phyloP scores from a whole-genome alignment of 768 basidiomycete genomes.

The Leccinellum albellum region DNA sequence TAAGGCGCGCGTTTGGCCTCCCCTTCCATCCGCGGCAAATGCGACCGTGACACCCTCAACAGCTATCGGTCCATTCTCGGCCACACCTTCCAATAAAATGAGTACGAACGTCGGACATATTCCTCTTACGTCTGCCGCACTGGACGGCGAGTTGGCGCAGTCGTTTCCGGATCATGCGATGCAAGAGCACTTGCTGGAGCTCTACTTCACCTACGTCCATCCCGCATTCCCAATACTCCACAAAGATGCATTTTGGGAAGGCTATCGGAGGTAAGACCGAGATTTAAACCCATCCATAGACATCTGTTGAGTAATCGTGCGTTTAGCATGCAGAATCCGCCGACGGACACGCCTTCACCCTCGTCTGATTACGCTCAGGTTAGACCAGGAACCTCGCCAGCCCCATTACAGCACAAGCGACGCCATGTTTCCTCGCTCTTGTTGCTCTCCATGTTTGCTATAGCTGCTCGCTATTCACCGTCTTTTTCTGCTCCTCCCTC shows the following conservation, averaged over 20 bases:
- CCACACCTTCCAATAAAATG: conserved; percentile 3
- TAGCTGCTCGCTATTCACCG: conserved; percentile 69
- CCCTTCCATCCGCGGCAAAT: conserved; percentile 34
- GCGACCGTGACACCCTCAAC: conserved; percentile 16
- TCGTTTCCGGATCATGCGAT: conserved; percentile 52
- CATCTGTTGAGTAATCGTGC: not conserved
- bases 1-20: conserved; percentile 86
- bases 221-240: conserved; percentile 73
- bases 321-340: conserved; percentile 24
- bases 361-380: conserved; percentile 17
- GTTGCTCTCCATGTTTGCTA: conserved; percentile 78
- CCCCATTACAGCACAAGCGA: conserved; percentile 39
- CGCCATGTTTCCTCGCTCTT: conserved; percentile 61
- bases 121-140: conserved; percentile 22
- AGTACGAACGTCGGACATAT: conserved; percentile 5
- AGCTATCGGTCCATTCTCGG: conserved; percentile 1
- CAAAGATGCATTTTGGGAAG: conserved; percentile 64
- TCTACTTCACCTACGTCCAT: conserved; percentile 84
- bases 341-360: conserved; percentile 32
- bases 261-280: conserved; percentile 41
- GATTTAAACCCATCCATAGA: not conserved
- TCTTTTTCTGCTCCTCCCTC: conserved; percentile 24
- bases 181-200: conserved; percentile 66
- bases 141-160: conserved; percentile 36
- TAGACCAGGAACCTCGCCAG: conserved; percentile 22